Percentiles rank a stretch among this genome's conserved stretches.
These are phyloP conservation scores for Neurospora sp. DNA, from an alignment of 2,329 filamentous ascomycete species.

Conservation along the genomic window DNA sequence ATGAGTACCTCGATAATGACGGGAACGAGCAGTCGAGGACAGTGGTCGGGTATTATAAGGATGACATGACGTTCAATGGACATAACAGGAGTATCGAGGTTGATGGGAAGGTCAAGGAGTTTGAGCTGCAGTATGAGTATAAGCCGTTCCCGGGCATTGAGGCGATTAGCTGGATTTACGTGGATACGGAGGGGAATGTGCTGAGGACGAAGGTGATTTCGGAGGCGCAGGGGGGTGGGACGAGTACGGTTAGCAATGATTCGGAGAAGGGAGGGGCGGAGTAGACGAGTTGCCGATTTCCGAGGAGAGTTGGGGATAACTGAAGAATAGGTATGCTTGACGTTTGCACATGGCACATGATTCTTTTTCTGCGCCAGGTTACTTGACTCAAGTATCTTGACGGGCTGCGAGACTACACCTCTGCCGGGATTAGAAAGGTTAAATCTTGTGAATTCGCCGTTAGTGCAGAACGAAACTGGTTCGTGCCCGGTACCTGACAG, in stretches of 20 bases:
- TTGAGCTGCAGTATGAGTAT: conserved; percentile 44
- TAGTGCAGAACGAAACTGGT: no score
- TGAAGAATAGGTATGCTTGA: no score
- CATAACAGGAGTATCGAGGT: conserved; percentile 36
- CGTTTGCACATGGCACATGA: no score
- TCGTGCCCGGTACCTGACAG: no score
- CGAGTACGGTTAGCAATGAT: conserved; percentile 38
- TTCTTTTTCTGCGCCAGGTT: no score
- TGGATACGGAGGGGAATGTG: conserved; percentile 35
- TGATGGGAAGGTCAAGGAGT: conserved; percentile 35
- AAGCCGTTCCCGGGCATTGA: conserved; percentile 38
- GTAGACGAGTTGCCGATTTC: no score
- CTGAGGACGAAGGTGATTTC: conserved; percentile 41
- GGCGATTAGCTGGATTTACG: conserved; percentile 37
- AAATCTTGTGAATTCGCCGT: no score
- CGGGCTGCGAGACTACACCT: no score
- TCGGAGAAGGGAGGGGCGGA: no score
- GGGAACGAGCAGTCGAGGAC: conserved; percentile 34
- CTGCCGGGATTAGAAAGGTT: no score
- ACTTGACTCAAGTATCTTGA: no score
- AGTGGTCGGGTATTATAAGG: conserved; percentile 38
- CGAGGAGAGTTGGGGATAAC: no score
- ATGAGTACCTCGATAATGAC: conserved; percentile 44
- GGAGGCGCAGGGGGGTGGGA: conserved; percentile 42
- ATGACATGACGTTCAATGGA: conserved; percentile 45